phyloP scores from a whole-genome alignment of 2,329 filamentous ascomycete species.

The Chaetothyriales sp. region DNA sequence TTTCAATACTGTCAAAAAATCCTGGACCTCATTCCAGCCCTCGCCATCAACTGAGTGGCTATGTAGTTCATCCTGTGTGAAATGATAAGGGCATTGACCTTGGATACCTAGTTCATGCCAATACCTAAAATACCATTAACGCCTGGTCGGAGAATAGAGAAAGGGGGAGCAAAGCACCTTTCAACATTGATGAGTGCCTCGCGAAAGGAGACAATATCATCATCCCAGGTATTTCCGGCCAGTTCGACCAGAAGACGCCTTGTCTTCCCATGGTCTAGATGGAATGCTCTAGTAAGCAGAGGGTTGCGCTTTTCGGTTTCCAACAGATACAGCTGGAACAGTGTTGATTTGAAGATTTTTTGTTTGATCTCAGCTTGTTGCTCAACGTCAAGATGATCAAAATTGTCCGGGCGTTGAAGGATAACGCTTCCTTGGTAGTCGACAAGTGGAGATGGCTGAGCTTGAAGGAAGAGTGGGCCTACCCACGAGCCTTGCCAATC shows the following conservation, averaged over 20 bases:
- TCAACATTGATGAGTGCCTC: not conserved
- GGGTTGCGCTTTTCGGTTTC: not conserved
- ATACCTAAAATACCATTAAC: not conserved
- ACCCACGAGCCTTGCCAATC: slow-evolving; percentile 30
- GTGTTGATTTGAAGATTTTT: not conserved
- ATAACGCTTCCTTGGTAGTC: not conserved
- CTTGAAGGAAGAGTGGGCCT: slow-evolving; percentile 3
- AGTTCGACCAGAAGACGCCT: not conserved
- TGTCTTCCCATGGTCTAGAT: not conserved
- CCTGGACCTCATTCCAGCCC: not conserved
- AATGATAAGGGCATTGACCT: not conserved
- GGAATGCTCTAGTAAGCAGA: not conserved
- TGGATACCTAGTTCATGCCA: not conserved
- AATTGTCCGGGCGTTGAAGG: not conserved
- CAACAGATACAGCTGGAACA: not conserved
- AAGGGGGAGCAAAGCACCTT: not conserved
- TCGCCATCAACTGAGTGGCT: not conserved
- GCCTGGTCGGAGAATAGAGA: not conserved
- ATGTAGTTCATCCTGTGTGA: not conserved
- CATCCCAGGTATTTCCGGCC: not conserved
- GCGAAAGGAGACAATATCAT: not conserved
- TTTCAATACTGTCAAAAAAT: not conserved
- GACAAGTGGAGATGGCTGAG: not conserved
- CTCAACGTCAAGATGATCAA: not conserved
- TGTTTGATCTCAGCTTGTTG: not conserved